Conservation (phyloP, 768 basidiomycete species). For the Leccinum imitatum region DNA sequence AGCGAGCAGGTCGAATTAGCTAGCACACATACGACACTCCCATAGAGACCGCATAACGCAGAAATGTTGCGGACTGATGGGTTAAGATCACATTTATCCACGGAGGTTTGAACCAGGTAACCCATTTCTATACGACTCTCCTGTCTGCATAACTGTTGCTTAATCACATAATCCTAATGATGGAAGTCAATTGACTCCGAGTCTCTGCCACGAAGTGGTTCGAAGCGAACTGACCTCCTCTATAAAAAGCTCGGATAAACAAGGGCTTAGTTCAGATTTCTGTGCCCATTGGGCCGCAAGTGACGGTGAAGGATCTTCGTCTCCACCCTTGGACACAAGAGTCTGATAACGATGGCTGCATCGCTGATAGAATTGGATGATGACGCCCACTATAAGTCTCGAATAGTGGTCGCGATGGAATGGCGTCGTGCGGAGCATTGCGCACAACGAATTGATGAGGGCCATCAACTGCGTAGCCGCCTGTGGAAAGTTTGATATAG, state of each 20-base stretch:
- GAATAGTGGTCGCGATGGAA: conserved; percentile 96
- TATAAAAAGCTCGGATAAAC: conserved; percentile 63
- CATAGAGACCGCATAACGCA: conserved; percentile 76
- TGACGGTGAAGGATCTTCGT: conserved; percentile 46
- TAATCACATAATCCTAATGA: conserved; percentile 42
- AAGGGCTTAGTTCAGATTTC: conserved; percentile 68
- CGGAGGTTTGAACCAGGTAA: conserved; percentile 51
- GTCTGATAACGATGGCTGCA: conserved; percentile 87
- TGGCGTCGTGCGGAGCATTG: conserved; percentile 87
- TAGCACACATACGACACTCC: conserved; percentile 69
- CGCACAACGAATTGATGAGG: conserved; percentile 86
- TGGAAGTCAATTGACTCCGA: conserved; percentile 2
- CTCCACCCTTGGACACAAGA: conserved; percentile 48
- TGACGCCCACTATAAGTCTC: conserved; percentile 88
- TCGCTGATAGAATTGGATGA: conserved; percentile 94
- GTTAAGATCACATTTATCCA: conserved; percentile 68
- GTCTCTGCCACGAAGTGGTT: conserved; percentile 2
- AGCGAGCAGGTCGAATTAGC: neutral
- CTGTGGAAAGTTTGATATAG: conserved; percentile 39
- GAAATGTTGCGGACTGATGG: conserved; percentile 65
- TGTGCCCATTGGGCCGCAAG: conserved; percentile 84
- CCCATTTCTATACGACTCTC: conserved; percentile 80
- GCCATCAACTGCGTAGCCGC: conserved; percentile 84
- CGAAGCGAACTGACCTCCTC: conserved; percentile 44
- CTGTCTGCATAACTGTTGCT: conserved; percentile 62